Base-by-base conservation (phyloP, 495 filamentous ascomycete genomes). In the Penicillium silybi region DNA sequence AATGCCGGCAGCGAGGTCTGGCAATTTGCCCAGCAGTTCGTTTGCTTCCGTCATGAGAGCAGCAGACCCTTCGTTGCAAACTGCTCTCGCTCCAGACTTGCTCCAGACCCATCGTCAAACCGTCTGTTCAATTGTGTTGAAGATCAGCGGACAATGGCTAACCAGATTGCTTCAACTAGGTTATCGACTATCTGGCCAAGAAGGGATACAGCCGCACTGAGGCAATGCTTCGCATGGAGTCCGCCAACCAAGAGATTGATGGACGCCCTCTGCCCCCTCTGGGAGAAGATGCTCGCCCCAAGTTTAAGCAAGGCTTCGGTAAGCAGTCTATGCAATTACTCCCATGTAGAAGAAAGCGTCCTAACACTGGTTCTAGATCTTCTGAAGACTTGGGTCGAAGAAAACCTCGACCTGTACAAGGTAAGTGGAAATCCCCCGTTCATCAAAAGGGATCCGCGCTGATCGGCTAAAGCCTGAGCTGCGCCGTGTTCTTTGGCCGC, bases 171-270 rank as follows among this genome's bases (percentile, higher is more conserved):
- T 16, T 34, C 48, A 38, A 34, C 22, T 56, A 95, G 91, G 91
- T 98, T 27, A 93, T 96, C 18, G 93, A 98, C 58, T 98, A 98
- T 66, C 74, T 98, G 11, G 82, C 86, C 43, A 98, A 98, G 70
- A 97, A 97, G 62, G 93, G 93, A 1, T 98, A 97, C 66, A 89
- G 80, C 41, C 84, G 86, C 19, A 97, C 93, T 1, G 93, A 98
- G 63, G 89, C 92, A 13, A 91, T 90, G 74, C 86, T 98, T 40
- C 84, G 95, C 13, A 84, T 88, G 67, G 93, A 98, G 62, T 95
- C 91, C n/a, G 82, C 81, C 2, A 80, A 86, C 54, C 77, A 88
- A 41, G 88, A 90, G 50, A 82, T 84, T 37, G 87, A 92, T 57
- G 89, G 89, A 26, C 75, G 81, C 39, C 87, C 87, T 7, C 76